These are phyloP conservation scores for Calycina herbarum DNA, from an alignment of 2,329 filamentous ascomycete species.

Conservation along the genomic window DNA sequence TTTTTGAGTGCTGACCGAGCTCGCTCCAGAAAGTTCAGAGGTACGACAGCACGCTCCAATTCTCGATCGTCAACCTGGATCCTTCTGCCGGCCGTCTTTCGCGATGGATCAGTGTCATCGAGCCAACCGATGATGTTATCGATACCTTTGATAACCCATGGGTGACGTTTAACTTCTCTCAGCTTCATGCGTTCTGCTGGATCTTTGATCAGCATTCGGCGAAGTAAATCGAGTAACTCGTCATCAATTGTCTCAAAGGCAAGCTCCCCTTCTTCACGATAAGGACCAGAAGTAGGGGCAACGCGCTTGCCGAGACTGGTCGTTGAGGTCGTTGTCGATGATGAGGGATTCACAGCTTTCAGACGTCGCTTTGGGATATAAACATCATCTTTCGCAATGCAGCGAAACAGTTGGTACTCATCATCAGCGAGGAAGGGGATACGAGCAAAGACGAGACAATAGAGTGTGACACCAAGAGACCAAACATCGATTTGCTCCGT, in stretches of 20 bases:
- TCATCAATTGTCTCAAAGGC: conserved; percentile 85
- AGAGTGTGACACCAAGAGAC: conserved; percentile 94
- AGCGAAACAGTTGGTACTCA: conserved; percentile 86
- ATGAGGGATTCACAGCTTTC: conserved; percentile 65
- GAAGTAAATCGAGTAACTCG: conserved; percentile 74
- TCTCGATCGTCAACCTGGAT: conserved; percentile 93
- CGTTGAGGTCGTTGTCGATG: conserved; percentile 52
- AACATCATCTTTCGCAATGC: conserved; percentile 89
- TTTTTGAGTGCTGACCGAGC: conserved; percentile 77
- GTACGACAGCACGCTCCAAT: conserved; percentile 85
- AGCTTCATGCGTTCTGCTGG: conserved; percentile 85
- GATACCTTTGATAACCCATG: conserved; percentile 83
- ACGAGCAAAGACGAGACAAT: conserved; percentile 90
- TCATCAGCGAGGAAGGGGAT: conserved; percentile 92
- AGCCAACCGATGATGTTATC: conserved; percentile 77
- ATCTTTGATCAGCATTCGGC: conserved; percentile 82
- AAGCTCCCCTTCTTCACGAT: conserved; percentile 75
- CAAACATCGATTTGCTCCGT: conserved; percentile 96
- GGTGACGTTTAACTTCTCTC: conserved; percentile 89
- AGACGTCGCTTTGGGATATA: conserved; percentile 82
- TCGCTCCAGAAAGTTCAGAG: conserved; percentile 82
- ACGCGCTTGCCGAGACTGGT: conserved; percentile 55
- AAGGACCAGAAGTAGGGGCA: conserved; percentile 53
- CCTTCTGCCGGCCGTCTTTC: conserved; percentile 74
- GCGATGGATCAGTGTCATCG: conserved; percentile 87